These are phyloP conservation scores for Gamsiella multidivaricata DNA, from an alignment of 192 early-diverging fungal species.

Conservation along the genomic window DNA sequence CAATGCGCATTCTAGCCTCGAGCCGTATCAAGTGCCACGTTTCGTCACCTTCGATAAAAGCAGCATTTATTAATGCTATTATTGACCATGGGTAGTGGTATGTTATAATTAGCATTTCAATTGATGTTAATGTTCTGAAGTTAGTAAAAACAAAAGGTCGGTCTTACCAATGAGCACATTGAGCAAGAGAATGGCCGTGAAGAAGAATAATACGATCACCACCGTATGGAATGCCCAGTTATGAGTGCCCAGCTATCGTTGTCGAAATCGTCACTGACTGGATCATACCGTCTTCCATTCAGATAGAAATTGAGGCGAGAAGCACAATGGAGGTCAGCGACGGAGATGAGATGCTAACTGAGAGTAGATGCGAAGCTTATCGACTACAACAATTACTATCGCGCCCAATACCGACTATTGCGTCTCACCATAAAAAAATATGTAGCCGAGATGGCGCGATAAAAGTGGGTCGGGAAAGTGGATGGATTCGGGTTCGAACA, in stretches of 20 bases:
- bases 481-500: background rate
- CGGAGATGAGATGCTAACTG: too few species aligned
- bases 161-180: constrained; percentile 22
- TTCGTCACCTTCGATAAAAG: too few species aligned
- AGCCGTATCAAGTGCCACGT: too few species aligned
- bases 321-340: too few species aligned
- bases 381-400: background rate
- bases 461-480: constrained; percentile 2
- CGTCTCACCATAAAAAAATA: constrained; percentile 11
- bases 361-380: too few species aligned
- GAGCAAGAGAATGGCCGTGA: constrained; percentile 22
- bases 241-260: background rate
- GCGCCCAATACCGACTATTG: background rate
- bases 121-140: too few species aligned
- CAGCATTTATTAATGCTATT: too few species aligned
- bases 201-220: constrained; percentile 12
- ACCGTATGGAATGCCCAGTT: constrained; percentile 8
- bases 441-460: background rate
- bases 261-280: background rate
- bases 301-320: background rate
- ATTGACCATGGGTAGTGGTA: too few species aligned
- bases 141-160: background rate
- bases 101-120: too few species aligned
- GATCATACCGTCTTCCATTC: constrained; percentile 18
- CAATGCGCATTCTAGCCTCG: too few species aligned